phyloP scores from a whole-genome alignment of 805 yeast species.

The Huiozyma sinensis region DNA sequence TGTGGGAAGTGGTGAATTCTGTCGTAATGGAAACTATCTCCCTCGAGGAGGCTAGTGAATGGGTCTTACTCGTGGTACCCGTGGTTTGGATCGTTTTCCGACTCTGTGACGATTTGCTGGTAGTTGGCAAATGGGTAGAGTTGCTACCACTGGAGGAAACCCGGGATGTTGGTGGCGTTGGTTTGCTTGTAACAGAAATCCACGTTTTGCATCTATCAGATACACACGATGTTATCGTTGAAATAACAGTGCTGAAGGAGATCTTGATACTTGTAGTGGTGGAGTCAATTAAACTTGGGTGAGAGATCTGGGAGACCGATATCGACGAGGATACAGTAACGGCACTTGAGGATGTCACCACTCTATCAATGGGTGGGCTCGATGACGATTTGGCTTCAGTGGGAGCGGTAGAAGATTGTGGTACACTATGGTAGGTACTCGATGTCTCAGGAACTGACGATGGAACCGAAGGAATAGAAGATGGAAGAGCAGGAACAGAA shows the following conservation, averaged over 20 bases:
- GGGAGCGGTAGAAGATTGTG: background rate
- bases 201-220: background rate
- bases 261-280: background rate
- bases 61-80: too few relatives aligned
- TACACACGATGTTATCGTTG: conserved; percentile 1
- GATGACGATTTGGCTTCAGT: background rate
- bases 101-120: too few relatives aligned
- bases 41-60: too few relatives aligned
- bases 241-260: background rate
- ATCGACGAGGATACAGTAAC: background rate
- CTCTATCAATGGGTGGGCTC: background rate
- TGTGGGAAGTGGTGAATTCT: too few relatives aligned
- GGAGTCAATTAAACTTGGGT: background rate
- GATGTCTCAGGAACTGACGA: conserved; percentile 5
- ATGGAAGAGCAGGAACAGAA: background rate
- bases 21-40: too few relatives aligned
- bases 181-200: background rate
- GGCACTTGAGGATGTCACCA: background rate
- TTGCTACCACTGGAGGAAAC: too few relatives aligned
- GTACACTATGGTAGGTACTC: background rate
- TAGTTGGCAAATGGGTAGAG: too few relatives aligned
- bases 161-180: background rate
- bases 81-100: too few relatives aligned
- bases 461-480: background rate
- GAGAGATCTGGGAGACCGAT: background rate